A percentile compares a stretch with the other conserved stretches of the same genome.
Evolutionary conservation across 2,329 filamentous ascomycete genomes (phyloP).

Genomic region (Trichoderma hamatum): DNA sequence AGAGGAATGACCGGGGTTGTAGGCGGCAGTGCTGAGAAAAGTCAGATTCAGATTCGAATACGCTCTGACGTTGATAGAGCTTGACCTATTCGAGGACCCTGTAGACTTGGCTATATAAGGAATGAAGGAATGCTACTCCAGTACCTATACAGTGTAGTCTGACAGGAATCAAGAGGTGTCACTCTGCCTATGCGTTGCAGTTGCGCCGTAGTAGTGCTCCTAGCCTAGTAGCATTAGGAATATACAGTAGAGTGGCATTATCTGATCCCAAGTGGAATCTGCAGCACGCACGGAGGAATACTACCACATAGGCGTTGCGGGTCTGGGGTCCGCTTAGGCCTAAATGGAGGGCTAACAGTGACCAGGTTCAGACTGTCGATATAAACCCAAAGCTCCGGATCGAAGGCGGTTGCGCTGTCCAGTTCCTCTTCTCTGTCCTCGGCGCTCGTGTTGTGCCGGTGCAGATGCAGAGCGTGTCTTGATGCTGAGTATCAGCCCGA

Average conservation of each 20-base stretch:
- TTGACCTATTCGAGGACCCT: not conserved
- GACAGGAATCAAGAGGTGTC: not conserved
- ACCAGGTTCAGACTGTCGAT: not conserved
- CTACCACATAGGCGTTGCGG: not conserved
- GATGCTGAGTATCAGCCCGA: not conserved
- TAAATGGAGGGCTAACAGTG: slow-evolving; percentile 5
- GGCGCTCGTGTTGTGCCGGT: not conserved
- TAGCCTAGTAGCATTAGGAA: not conserved
- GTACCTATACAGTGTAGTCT: not conserved
- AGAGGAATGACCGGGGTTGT: not conserved
- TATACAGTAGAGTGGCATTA: not conserved
- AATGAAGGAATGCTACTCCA: not conserved
- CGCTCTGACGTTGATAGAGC: not conserved
- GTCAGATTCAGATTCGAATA: not conserved
- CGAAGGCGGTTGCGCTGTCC: not conserved
- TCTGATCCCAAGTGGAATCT: slow-evolving; percentile 5
- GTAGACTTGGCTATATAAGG: not conserved
- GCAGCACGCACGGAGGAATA: not conserved
- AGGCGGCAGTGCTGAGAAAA: not conserved
- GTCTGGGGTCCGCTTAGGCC: slow-evolving; percentile 22
- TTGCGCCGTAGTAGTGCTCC: not conserved
- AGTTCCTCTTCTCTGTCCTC: not conserved
- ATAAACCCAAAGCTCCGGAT: not conserved
- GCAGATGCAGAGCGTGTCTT: not conserved
- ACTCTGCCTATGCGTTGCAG: not conserved